Evolutionary conservation across 768 basidiomycete genomes (phyloP), one percentile per base, ranked within the genome.

Genomic region (Suillus paluster): DNA sequence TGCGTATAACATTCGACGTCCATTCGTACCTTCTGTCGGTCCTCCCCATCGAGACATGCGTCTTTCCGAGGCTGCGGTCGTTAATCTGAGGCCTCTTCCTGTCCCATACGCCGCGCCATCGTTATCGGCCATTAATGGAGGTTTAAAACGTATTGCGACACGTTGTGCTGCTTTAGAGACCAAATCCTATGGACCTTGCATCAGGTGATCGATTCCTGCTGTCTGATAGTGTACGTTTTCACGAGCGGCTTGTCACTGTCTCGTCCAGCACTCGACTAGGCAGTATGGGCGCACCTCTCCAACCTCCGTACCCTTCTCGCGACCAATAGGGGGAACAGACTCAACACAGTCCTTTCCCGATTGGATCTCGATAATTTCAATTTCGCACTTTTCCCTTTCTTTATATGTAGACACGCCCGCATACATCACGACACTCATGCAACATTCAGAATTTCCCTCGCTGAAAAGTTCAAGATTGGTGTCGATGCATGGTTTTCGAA

Each of bases 281-380:
- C 23, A n/a, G 38, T 23, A 55, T 55, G 54, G 54, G 39, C 17
- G 23, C 38, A 55, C 54, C 54, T 55, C 38, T 55, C 54, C 17
- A 19, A 38, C 23, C 11, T 39, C 17, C 54, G 38, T 36, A 27
- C 54, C 23, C 54, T 55, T 39, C 23, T 55, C 10, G 15, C 8
- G 17, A 55, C 12, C 2, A n/a, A 12, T 34, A 10, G n/a, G n/a
- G n/a, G n/a, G n/a, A n/a, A n/a, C 8, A 4, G 2, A n/a, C n/a
- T n/a, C n/a, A n/a, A n/a, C n/a, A n/a, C n/a, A 7, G 14, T 21
- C 52, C 27, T 21, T 48, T 17, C 2, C n/a, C n/a, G n/a, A n/a
- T 34, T 1, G 52, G 3, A 17, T 6, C 2, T 4, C 5, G 7
- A 27, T 7, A 8, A 3, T 1, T 1, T 8, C 25, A 3, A 8